A percentile compares a stretch with the other conserved stretches of the same genome.
Conservation (phyloP, 352 stramenopile species). For the Globisporangium perplexum region DNA sequence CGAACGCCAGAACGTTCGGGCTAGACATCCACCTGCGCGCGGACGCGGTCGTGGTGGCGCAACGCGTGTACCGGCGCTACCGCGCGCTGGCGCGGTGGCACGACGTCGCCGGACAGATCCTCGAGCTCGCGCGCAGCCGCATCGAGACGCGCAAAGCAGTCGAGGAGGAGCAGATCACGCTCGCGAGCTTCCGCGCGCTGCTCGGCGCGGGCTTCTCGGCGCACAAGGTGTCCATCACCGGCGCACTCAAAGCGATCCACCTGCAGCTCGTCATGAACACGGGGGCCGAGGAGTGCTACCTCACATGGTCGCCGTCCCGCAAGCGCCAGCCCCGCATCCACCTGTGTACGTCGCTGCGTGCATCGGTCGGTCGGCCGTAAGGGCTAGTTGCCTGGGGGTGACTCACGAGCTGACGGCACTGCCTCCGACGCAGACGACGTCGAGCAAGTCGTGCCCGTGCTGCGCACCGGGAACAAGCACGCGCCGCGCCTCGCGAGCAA, state of each 20-base stretch:
- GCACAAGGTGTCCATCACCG: conserved; percentile 67
- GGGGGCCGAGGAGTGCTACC: conserved; percentile 45
- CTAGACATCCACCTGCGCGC: conserved; percentile 15
- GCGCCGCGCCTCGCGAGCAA: conserved; percentile 48
- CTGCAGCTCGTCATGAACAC: conserved; percentile 43
- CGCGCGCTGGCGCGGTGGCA: conserved; percentile 36
- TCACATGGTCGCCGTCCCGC: conserved; percentile 68
- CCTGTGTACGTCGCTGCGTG: conserved; percentile 31
- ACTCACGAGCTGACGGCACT: neutral
- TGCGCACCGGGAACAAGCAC: conserved; percentile 43
- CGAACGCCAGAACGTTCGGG: conserved; percentile 10
- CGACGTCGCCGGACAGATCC: conserved; percentile 25
- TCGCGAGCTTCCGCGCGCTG: conserved; percentile 45
- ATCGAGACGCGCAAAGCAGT: conserved; percentile 16
- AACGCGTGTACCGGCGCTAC: conserved; percentile 40
- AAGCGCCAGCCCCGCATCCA: conserved; percentile 60
- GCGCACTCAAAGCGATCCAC: conserved; percentile 57
- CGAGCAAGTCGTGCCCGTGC: conserved; percentile 44
- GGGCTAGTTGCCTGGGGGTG: too few relatives aligned
- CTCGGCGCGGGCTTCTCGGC: conserved; percentile 48
- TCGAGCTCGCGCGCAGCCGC: conserved; percentile 31
- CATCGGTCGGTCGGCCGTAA: too few relatives aligned
- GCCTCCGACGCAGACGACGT: conserved; percentile 39
- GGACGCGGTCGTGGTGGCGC: conserved; percentile 17
- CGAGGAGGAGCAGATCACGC: conserved; percentile 37